phyloP scores from a whole-genome alignment of 2,329 filamentous ascomycete genomes.

The Alternaria triticina region DNA sequence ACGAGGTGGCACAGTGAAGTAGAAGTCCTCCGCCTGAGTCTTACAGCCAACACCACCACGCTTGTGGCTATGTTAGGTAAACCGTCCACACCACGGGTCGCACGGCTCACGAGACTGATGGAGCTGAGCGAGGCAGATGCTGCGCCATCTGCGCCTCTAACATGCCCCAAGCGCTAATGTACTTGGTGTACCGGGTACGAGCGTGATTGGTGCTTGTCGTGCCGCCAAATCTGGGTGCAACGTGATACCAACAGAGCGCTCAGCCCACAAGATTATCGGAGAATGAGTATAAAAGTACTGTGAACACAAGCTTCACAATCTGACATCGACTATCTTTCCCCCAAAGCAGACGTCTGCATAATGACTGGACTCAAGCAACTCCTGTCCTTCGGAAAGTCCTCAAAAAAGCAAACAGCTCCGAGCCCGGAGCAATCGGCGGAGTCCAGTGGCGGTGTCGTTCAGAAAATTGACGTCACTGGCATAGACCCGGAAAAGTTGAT shows the following conservation, averaged over 20 bases:
- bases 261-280: background rate
- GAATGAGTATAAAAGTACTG: background rate
- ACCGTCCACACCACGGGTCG: background rate
- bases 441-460: background rate
- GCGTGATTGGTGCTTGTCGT: background rate
- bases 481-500: slow-evolving; percentile 8
- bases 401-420: background rate
- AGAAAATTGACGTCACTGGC: background rate
- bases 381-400: background rate
- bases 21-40: background rate
- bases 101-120: background rate
- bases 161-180: background rate
- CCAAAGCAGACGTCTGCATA: background rate
- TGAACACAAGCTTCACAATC: background rate
- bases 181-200: background rate
- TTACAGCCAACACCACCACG: background rate
- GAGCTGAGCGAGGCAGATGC: background rate
- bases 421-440: background rate
- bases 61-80: background rate
- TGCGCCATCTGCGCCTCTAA: background rate
- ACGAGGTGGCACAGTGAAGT: background rate
- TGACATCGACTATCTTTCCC: background rate
- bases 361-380: no score
- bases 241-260: background rate
- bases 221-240: background rate